A percentile compares a stretch with the other conserved stretches of the same genome.
Conservation (phyloP, 2,329 filamentous ascomycete genomes). For the Neospermospora avenae region DNA sequence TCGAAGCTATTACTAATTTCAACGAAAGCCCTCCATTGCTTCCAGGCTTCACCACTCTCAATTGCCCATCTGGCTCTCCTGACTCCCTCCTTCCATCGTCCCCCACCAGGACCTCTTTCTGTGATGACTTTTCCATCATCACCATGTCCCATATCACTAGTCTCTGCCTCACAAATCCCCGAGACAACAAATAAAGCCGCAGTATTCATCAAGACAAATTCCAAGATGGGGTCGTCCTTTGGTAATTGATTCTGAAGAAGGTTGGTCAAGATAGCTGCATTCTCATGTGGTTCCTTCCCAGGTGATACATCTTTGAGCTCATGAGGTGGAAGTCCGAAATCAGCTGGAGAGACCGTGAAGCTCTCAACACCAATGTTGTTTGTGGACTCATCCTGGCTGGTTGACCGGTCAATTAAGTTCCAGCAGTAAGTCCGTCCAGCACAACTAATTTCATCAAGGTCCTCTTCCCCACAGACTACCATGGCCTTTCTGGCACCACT, state of each 20-base stretch:
- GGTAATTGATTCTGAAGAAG: constrained; percentile 72
- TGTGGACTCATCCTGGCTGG: constrained; percentile 36
- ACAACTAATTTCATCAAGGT: constrained; percentile 92
- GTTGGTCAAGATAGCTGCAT: constrained; percentile 76
- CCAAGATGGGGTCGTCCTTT: constrained; percentile 77
- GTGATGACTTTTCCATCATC: constrained; percentile 78
- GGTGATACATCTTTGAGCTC: constrained; percentile 75
- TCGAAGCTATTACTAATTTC: constrained; percentile 53
- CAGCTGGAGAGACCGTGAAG: constrained; percentile 75
- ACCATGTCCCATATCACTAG: constrained; percentile 72
- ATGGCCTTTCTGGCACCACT: constrained; percentile 78
- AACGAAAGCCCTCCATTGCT: constrained; percentile 79
- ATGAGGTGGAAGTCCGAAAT: constrained; percentile 80
- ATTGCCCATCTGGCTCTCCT: constrained; percentile 85
- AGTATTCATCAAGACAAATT: constrained; percentile 94
- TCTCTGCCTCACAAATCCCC: constrained; percentile 81
- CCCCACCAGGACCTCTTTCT: constrained; percentile 79
- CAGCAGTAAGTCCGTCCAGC: constrained; percentile 88
- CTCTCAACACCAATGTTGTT: constrained; percentile 60
- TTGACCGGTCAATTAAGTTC: constrained; percentile 60
- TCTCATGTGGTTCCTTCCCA: constrained; percentile 81
- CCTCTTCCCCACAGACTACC: constrained; percentile 89
- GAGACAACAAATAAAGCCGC: constrained; percentile 82
- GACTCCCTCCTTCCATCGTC: constrained; percentile 93
- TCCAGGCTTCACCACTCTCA: constrained; percentile 80